Evolutionary conservation across 2,329 filamentous ascomycete species (phyloP), one percentile per base, ranked within the genome.

Genomic region (Neospermospora avenae): DNA sequence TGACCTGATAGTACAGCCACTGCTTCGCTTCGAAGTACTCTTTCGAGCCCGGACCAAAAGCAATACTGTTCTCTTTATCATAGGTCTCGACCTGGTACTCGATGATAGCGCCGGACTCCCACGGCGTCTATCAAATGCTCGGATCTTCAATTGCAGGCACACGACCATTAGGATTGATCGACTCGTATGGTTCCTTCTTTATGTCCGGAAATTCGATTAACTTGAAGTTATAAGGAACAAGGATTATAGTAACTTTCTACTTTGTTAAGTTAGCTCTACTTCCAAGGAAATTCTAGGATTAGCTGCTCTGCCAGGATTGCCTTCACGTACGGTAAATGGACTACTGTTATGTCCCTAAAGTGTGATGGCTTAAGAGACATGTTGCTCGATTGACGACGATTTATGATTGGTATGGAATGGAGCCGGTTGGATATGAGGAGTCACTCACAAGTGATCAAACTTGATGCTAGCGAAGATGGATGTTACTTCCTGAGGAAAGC

Each of bases 61-160:
- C 72, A 42, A 78, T 57, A 44, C 70, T 73, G 28, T 73, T 61
- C 3, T 74, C 64, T 20, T 68, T 73, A 66, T 79, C 76, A 69
- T 79, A 79, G 5, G 65, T 68, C 41, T 75, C 73, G 53, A 74
- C 61, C 7, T 79, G 57, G 55, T 80, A 80, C 55, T 77, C 73
- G 58, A 80, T 68, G 59, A 78, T 77, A 1, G 78, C 77, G 11
- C 76, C 77, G n/a, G 73, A 75, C 65, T 80, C 78, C 75, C 77
- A 80, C 48, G 77, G 70, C 0, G 71, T 73, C 46, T 80, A 69
- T 55, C 72, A 72, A 55, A 76, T 78, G 31, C 73, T 73, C 14
- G 75, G 74, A 63, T 79, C 72, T 25, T 78, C 60, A 31, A 73
- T 68, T 3, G 69, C 54, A 5, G 72, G 71, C n/a, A 72, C 58